Evolutionary conservation across 2,329 filamentous ascomycete genomes (phyloP).

Genomic region (Verticillium nonalfalfae): DNA sequence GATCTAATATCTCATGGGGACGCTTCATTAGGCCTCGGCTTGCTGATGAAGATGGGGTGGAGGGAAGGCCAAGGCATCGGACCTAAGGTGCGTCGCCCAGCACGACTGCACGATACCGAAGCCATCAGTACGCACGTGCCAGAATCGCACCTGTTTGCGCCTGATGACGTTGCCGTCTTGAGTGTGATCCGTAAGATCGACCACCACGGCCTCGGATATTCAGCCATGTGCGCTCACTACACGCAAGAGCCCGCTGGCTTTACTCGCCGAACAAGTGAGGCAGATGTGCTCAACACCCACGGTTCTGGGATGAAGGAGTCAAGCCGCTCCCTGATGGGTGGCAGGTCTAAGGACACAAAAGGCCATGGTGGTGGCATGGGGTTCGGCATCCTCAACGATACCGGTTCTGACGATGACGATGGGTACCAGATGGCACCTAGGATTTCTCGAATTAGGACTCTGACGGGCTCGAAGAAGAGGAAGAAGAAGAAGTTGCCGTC

Average conservation of each 20-base stretch:
- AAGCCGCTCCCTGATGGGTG: slow-evolving; percentile 1
- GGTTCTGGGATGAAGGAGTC: background rate
- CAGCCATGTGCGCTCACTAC: background rate
- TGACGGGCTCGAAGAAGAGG: slow-evolving; percentile 79
- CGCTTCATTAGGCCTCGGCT: slow-evolving; percentile 79
- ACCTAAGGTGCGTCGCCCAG: slow-evolving; percentile 71
- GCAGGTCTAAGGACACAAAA: slow-evolving; percentile 39
- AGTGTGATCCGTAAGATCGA: slow-evolving; percentile 59
- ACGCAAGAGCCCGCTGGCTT: background rate
- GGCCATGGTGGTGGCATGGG: slow-evolving; percentile 63
- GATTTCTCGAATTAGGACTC: slow-evolving; percentile 77
- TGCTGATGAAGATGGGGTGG: slow-evolving; percentile 94
- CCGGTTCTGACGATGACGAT: slow-evolving; percentile 90
- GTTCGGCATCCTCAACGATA: slow-evolving; percentile 85
- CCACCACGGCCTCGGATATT: slow-evolving; percentile 61
- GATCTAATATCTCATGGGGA: slow-evolving; percentile 67
- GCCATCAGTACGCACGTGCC: slow-evolving; percentile 27
- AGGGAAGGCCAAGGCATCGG: slow-evolving; percentile 89
- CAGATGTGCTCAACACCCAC: background rate
- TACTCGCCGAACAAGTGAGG: background rate
- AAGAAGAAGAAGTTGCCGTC: slow-evolving; percentile 53
- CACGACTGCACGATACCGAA: slow-evolving; percentile 52
- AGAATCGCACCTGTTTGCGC: slow-evolving; percentile 71
- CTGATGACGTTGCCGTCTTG: slow-evolving; percentile 69
- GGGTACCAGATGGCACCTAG: slow-evolving; percentile 87